A percentile compares a stretch with the other conserved stretches of the same genome.
Evolutionary conservation across 495 filamentous ascomycete species (phyloP).

Genomic region (Neurospora sp.): DNA sequence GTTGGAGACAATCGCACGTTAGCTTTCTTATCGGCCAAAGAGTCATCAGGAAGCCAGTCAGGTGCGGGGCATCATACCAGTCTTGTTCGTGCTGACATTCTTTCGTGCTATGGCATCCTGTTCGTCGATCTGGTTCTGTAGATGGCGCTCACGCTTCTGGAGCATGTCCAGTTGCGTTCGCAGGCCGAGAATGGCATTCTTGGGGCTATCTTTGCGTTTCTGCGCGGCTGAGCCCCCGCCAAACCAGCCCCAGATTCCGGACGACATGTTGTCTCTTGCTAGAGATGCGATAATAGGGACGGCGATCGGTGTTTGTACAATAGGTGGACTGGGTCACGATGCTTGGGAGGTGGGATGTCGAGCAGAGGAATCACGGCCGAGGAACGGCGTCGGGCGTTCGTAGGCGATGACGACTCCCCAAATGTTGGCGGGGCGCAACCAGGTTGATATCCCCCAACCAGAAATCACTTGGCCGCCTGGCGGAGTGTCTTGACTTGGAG

Average conservation of each 20-base stretch:
- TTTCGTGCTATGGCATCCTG: constrained; percentile 90
- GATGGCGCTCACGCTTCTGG: constrained; percentile 87
- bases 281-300: not conserved
- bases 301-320: not conserved
- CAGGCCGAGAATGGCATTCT: constrained; percentile 89
- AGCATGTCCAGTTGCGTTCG: constrained; percentile 92
- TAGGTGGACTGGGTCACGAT: not conserved
- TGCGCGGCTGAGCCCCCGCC: constrained; percentile 60
- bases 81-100: constrained; percentile 82
- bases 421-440: constrained; percentile 19
- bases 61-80: constrained; percentile 44
- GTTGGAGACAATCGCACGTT: constrained; percentile 11
- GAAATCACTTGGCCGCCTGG: not conserved
- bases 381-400: not conserved
- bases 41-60: not conserved
- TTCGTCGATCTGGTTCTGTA: constrained; percentile 84
- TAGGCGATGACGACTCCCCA: constrained; percentile 23
- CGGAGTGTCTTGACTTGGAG: not conserved
- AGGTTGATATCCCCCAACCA: not conserved
- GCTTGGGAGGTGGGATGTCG: not conserved
- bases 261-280: constrained; percentile 37
- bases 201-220: constrained; percentile 86
- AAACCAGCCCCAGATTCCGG: constrained; percentile 74
- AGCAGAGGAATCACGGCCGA: not conserved
- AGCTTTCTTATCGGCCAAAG: constrained; percentile 2